Evolutionary conservation across 2,329 filamentous ascomycete species (phyloP).

Genomic region (Colletotrichum neosansevieriae): DNA sequence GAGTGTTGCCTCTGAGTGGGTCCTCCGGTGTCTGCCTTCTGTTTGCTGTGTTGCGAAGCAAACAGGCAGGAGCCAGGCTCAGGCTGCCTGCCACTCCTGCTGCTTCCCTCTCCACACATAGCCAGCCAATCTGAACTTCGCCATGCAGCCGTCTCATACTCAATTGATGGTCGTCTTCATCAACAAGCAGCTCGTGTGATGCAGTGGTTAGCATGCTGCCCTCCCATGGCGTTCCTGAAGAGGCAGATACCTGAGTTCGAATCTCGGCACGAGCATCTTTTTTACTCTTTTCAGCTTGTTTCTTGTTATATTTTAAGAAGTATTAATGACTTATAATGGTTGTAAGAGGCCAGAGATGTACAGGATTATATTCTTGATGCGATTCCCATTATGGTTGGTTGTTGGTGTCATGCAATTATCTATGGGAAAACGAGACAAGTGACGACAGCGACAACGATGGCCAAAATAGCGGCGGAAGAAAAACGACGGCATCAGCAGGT

Average conservation of each 20-base stretch:
- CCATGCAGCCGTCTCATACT: neutral
- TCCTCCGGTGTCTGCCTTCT: slow-evolving; percentile 17
- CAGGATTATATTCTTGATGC: too few species aligned
- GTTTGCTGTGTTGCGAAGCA: neutral
- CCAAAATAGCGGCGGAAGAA: too few species aligned
- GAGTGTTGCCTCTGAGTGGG: slow-evolving; percentile 1
- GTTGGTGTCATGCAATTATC: too few species aligned
- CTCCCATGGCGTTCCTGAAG: slow-evolving; percentile 22
- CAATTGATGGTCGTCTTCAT: neutral
- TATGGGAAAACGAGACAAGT: too few species aligned
- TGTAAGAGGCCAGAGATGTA: neutral
- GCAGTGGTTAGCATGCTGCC: slow-evolving; percentile 41
- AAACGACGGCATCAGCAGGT: too few species aligned
- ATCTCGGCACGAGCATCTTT: slow-evolving; percentile 33
- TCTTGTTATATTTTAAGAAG: neutral
- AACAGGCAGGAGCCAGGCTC: slow-evolving; percentile 24
- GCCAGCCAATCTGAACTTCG: neutral
- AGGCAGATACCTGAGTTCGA: slow-evolving; percentile 38
- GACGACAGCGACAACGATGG: too few species aligned
- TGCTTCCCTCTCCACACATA: neutral
- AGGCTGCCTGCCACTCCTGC: neutral
- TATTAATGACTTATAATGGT: too few species aligned
- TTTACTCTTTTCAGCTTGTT: neutral
- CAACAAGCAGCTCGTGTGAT: slow-evolving; percentile 34
- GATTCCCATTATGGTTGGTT: too few species aligned